A percentile compares a stretch with the other conserved stretches of the same genome.
Evolutionary conservation across 1,284 basidiomycete genomes (phyloP).

Genomic region (Naganishia sp.): DNA sequence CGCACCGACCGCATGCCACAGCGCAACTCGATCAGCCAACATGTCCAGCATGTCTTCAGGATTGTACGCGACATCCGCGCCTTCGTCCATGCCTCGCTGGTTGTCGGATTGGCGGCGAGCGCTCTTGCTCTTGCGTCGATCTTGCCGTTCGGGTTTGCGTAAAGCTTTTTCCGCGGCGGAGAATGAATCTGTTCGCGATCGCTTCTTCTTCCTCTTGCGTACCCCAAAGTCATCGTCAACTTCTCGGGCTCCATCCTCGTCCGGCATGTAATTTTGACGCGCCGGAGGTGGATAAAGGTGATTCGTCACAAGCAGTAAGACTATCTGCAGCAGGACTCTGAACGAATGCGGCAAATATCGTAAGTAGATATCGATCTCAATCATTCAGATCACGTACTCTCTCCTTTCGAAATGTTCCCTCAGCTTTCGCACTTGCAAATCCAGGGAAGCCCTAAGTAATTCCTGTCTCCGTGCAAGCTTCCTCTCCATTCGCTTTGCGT

Average conservation of each 20-base stretch:
- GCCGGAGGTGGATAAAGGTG: neutral
- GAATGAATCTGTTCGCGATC: neutral
- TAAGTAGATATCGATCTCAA: neutral
- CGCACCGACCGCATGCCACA: conserved; percentile 29
- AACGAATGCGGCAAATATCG: neutral
- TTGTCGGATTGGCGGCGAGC: neutral
- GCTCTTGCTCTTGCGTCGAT: conserved; percentile 5
- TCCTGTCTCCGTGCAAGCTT: conserved; percentile 1
- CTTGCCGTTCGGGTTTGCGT: neutral
- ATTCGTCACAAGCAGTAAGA: conserved; percentile 17
- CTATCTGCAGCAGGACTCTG: conserved; percentile 28
- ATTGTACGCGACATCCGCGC: neutral
- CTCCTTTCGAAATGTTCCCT: conserved; percentile 22
- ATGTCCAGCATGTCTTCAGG: conserved; percentile 19
- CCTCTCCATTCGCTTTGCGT: too few species aligned
- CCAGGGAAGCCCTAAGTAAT: neutral
- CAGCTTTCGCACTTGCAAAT: conserved; percentile 4
- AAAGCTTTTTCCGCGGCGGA: neutral
- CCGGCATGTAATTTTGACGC: neutral
- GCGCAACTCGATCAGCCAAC: conserved; percentile 15
- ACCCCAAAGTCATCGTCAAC: neutral
- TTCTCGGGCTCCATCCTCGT: neutral
- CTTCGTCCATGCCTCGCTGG: neutral
- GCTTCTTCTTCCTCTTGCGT: conserved; percentile 14
- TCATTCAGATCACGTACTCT: conserved; percentile 18